Conservation (phyloP, 208 protist genomes). For the Phytomonas francai region DNA sequence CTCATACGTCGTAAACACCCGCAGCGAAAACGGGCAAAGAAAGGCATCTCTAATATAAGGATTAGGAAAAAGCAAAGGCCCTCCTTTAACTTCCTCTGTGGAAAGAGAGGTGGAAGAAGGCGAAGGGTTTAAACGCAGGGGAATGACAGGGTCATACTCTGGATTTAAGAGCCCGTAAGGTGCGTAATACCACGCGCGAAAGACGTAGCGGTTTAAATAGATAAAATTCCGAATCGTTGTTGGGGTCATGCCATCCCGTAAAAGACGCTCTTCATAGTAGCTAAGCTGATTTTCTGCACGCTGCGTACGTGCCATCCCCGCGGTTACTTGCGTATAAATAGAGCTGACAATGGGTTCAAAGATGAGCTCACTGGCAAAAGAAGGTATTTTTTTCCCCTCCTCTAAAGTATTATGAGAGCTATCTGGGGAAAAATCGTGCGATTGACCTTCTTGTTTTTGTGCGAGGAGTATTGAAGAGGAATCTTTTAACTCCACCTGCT, state of each 20-base stretch:
- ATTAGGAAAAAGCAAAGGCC: constrained; percentile 14
- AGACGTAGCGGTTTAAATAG: constrained; percentile 61
- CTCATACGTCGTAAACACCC: constrained; percentile 51
- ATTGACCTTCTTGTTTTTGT: background rate
- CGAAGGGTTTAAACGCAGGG: constrained; percentile 3
- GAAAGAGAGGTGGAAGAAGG: background rate
- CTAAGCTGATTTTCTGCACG: constrained; percentile 50
- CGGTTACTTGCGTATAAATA: constrained; percentile 61
- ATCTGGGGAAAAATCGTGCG: background rate
- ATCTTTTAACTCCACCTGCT: constrained; percentile 45
- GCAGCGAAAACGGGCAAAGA: constrained; percentile 83
- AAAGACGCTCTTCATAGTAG: constrained; percentile 79
- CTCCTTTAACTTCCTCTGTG: no score
- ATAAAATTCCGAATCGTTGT: constrained; percentile 75
- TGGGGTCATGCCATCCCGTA: constrained; percentile 70
- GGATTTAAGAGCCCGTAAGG: constrained; percentile 70
- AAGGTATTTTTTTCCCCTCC: background rate
- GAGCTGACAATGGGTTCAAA: constrained; percentile 27
- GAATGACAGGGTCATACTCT: constrained; percentile 55
- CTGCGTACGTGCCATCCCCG: constrained; percentile 67
- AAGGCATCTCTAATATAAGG: constrained; percentile 74
- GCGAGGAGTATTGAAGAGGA: background rate
- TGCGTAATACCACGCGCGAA: constrained; percentile 82
- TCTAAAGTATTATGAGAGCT: background rate
- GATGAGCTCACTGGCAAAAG: constrained; percentile 7